Base-by-base conservation (phyloP, 345 rosid genomes). In the Syzygium grande region DNA sequence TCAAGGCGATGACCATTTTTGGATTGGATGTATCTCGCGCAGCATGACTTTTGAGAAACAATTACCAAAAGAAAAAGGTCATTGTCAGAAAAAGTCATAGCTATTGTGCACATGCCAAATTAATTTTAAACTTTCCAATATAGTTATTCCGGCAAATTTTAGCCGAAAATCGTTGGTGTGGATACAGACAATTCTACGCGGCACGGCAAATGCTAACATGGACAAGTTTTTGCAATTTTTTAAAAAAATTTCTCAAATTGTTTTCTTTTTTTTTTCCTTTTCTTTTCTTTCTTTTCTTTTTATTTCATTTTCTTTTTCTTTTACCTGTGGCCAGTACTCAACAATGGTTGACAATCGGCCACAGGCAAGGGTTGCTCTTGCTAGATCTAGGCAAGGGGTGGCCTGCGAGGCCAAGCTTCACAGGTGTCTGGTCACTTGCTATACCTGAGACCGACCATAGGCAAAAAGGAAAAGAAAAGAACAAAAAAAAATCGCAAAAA, bases 101-200 rank as follows among this genome's bases (percentile, higher is more conserved):
- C 0, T 27, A 12, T 16, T 27, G 0, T 0, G 3, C 14, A 0
- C 0, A 61, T n/a, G 0, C 0, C 29, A 61, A n/a, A 12, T 61
- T 3, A 61, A 61, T 61, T 0, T 0, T n/a, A 61, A n/a, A 11
- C 0, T 61, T 61, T 61, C 5, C 0, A 12, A 27, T 59, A 59
- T 12, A 12, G 4, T 59, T 0, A 12, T 11, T 59, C 0, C 4
- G 6, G 6, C 8, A 2, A 61, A 27, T n/a, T 61, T 61, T n/a
- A 3, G 9, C 0, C 4, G n/a, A n/a, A 61, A n/a, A 61, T 61
- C 1, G 0, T 0, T 1, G 0, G n/a, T 3, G 1, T n/a, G 0
- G 3, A 61, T n/a, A n/a, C 9, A 1, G 1, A 0, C 0, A 0
- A 5, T n/a, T 9, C 3, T 13, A 61, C 13, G 6, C 13, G 30